A percentile compares a stretch with the other conserved stretches of the same genome.
Evolutionary conservation across 495 filamentous ascomycete genomes (phyloP).

Genomic region (Ascodesmis nigricans): DNA sequence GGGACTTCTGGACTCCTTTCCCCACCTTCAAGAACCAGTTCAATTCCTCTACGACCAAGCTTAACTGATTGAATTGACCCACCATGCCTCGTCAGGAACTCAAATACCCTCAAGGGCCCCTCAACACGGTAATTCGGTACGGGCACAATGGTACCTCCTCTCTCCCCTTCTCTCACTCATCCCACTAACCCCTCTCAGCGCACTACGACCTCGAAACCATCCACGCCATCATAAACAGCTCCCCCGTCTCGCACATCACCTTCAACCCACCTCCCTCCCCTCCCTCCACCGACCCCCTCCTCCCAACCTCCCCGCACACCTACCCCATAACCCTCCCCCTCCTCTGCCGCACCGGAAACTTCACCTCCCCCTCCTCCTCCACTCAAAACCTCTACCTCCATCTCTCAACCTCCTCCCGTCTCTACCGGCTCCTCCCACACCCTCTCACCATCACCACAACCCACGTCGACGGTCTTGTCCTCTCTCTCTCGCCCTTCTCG

Average conservation of each 20-base stretch:
- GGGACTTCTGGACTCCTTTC: too few species aligned
- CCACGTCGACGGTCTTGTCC: constrained; percentile 50
- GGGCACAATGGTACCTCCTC: constrained; percentile 36
- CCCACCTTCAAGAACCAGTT: too few species aligned
- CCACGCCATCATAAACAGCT: constrained; percentile 57
- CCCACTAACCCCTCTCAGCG: constrained; percentile 26
- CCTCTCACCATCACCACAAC: constrained; percentile 45
- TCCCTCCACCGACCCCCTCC: constrained; percentile 36
- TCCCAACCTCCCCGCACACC: constrained; percentile 67
- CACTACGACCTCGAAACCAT: constrained; percentile 56
- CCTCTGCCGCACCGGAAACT: constrained; percentile 50
- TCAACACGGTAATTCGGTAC: constrained; percentile 53
- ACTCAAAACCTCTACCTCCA: constrained; percentile 67
- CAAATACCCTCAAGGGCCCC: constrained; percentile 42
- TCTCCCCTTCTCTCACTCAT: constrained; percentile 1
- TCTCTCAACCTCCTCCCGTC: constrained; percentile 60
- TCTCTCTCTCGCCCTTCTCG: constrained; percentile 48
- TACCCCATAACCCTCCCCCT: constrained; percentile 72
- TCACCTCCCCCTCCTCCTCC: constrained; percentile 36
- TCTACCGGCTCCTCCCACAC: constrained; percentile 47
- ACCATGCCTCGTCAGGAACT: constrained; percentile 31
- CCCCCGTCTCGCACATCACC: constrained; percentile 61
- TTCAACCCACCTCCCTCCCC: constrained; percentile 37
- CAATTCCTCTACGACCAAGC: too few species aligned
- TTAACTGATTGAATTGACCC: too few species aligned